Percentiles rank a stretch among this genome's conserved stretches.
Evolutionary conservation across 768 basidiomycete species (phyloP).

Genomic region (Rhodotorula taiwanensis): DNA sequence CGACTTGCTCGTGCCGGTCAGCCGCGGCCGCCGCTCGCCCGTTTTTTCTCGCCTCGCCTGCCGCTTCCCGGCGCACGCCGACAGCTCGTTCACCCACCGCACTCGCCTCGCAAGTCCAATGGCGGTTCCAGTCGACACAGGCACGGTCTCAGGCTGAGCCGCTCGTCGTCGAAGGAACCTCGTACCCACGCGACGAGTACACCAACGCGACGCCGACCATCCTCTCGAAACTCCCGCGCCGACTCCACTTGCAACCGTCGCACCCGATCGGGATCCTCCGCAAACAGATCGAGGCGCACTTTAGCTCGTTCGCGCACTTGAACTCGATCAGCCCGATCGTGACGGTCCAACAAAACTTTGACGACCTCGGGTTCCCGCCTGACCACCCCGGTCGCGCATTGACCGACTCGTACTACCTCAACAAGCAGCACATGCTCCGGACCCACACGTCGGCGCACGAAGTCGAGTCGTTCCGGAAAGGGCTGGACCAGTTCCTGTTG

Average conservation of each 20-base stretch:
- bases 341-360: conserved; percentile 85
- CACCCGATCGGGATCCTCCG: conserved; percentile 79
- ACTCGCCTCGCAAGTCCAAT: too few relatives aligned
- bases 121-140: too few relatives aligned
- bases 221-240: conserved; percentile 66
- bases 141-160: too few relatives aligned
- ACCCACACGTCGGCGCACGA: conserved; percentile 99
- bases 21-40: background rate
- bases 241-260: conserved; percentile 64
- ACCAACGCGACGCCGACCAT: conserved; percentile 85
- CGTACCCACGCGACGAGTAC: conserved; percentile 64
- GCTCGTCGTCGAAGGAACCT: conserved; percentile 40
- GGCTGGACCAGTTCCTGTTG: conserved; percentile 75
- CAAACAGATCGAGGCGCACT: conserved; percentile 74
- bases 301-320: conserved; percentile 63
- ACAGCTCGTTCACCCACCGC: too few relatives aligned
- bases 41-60: background rate
- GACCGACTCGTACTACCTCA: conserved; percentile 94
- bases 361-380: conserved; percentile 83
- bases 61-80: background rate
- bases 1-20: background rate
- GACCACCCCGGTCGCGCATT: conserved; percentile 88
- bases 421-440: conserved; percentile 79
- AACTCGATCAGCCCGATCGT: conserved; percentile 65
- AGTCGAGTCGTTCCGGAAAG: conserved; percentile 70